Evolutionary conservation across 2,329 filamentous ascomycete genomes (phyloP), one percentile per base, ranked within the genome.

Genomic region (Rutstroemia sp.): DNA sequence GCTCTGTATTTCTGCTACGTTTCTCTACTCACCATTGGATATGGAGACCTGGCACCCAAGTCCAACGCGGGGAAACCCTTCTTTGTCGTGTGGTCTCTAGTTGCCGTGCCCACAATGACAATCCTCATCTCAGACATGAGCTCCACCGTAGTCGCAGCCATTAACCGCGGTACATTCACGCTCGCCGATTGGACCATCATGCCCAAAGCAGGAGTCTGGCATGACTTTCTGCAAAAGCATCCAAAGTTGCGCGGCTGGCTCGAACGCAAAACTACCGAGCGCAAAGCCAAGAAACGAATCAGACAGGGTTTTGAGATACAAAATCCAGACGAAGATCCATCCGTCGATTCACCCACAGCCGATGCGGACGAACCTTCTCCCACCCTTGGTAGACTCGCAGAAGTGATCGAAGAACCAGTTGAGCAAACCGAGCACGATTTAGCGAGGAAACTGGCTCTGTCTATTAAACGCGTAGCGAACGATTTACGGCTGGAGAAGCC

Each of bases 31-130:
- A 88, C 86, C 0, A 84, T 88, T 46, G 86, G 86, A 1, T 88
- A 88, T 61, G 85, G 85, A 6, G 85, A 88, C 63, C 72, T 86
- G 19, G 76, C 78, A 8, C 85, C 86, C 0, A 78, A 78, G 58
- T 81, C 78, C 6, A 87, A 87, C 63, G 76, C 82, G 0, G 84
- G 83, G 4, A 79, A 85, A 48, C 81, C 83, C 0, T 86, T 88
- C 66, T 89, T 89, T 65, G 78, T 89, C 5, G 75, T 88, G 23
- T 89, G 86, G 86, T 83, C 78, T 25, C 70, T 88, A 3, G 75
- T 88, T 40, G 84, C 85, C 3, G 78, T 88, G 1, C 85, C 85
- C 0, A 86, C 82, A 2, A 86, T 88, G 79, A 88, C 85, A 0
- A 83, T 87, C 36, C 73, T 89, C 0, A 76, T 86, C 54, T 78